Conservation (phyloP, 768 basidiomycete genomes). For the Pleurotus giganteus region DNA sequence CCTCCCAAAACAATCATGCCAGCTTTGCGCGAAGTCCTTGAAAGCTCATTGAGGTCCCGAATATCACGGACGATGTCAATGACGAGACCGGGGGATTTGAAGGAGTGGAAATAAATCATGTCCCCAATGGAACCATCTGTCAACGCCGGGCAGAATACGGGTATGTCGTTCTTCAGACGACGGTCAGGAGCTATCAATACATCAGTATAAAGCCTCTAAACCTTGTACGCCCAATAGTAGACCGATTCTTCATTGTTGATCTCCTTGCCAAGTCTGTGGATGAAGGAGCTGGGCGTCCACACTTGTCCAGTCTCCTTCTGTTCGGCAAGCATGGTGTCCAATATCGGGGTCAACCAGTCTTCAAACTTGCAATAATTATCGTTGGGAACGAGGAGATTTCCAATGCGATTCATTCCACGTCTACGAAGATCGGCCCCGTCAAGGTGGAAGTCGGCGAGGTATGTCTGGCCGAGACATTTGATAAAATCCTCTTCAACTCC, state of each 20-base stretch:
- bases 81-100: constrained; percentile 77
- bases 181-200: constrained; percentile 13
- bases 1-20: constrained; percentile 99
- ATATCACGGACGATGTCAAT: constrained; percentile 97
- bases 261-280: constrained; percentile 91
- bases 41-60: constrained; percentile 84
- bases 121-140: constrained; percentile 98
- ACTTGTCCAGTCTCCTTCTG: constrained; percentile 66
- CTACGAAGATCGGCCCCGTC: constrained; percentile 86
- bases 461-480: constrained; percentile 97
- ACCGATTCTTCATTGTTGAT: constrained; percentile 97
- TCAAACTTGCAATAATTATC: constrained; percentile 99
- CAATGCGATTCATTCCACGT: constrained; percentile 95
- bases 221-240: constrained; percentile 99
- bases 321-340: constrained; percentile 87
- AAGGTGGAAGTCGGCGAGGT: constrained; percentile 89
- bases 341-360: constrained; percentile 96
- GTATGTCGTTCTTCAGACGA: constrained; percentile 83
- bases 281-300: constrained; percentile 96
- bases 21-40: constrained; percentile 85
- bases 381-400: constrained; percentile 94
- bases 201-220: constrained; percentile 28
- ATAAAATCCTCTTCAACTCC: constrained; percentile 99
- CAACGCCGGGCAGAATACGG: constrained; percentile 96
- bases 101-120: constrained; percentile 99